A percentile compares a stretch with the other conserved stretches of the same genome.
These are phyloP conservation scores for Dryas octopetala DNA, from an alignment of 306 rosid genomes.

Conservation along the genomic window DNA sequence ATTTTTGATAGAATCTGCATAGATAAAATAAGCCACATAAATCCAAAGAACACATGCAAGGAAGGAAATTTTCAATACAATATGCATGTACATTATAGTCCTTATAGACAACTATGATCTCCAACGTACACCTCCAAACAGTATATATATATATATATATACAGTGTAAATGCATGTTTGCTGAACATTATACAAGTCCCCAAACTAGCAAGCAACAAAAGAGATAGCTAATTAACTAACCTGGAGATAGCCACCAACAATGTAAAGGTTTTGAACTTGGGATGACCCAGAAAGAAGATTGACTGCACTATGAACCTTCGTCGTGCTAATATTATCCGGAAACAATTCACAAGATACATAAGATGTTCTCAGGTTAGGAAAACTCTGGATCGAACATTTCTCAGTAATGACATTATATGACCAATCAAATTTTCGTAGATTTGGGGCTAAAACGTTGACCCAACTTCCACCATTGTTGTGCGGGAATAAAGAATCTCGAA, in stretches of 20 bases:
- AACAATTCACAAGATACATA: neutral
- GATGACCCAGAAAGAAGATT: neutral
- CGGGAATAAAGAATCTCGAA: neutral
- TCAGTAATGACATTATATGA: neutral
- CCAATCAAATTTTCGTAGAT: neutral
- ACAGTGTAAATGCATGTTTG: too few relatives aligned
- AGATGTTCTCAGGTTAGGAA: neutral
- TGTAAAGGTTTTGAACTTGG: neutral
- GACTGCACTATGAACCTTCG: neutral
- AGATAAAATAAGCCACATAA: too few relatives aligned
- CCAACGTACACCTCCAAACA: neutral
- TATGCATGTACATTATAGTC: too few relatives aligned
- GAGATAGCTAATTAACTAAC: neutral
- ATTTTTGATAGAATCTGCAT: too few relatives aligned
- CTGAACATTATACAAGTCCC: too few relatives aligned
- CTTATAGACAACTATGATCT: too few relatives aligned
- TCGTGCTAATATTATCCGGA: neutral
- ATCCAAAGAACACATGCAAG: too few relatives aligned
- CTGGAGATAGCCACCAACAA: neutral
- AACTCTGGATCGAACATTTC: neutral
- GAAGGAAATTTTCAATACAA: too few relatives aligned
- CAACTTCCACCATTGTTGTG: neutral
- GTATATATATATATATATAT: too few relatives aligned
- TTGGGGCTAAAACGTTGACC: neutral
- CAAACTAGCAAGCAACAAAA: too few relatives aligned